These are phyloP conservation scores for Apocynum venetum DNA, from an alignment of 257 asterid species.

Conservation along the genomic window DNA sequence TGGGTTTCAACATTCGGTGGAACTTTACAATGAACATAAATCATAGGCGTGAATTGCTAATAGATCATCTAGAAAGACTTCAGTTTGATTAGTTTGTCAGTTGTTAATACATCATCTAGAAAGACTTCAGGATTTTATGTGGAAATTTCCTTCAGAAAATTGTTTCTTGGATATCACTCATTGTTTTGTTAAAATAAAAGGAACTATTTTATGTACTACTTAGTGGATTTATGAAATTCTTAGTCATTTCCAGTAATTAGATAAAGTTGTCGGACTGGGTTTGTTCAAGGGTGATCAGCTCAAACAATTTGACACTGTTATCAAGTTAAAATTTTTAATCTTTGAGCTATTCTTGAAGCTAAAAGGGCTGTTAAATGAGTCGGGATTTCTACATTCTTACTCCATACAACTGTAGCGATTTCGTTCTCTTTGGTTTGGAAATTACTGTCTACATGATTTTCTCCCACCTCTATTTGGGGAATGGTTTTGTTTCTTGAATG, in stretches of 20 bases:
- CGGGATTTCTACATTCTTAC: neutral
- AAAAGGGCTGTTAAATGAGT: neutral
- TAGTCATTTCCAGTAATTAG: neutral
- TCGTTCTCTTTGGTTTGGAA: neutral
- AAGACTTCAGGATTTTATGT: neutral
- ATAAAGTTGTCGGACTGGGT: neutral
- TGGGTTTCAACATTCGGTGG: neutral
- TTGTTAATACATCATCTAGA: neutral
- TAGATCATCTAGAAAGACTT: neutral
- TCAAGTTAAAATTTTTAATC: neutral
- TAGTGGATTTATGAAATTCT: neutral
- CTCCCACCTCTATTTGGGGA: neutral
- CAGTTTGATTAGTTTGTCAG: neutral
- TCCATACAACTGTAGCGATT: neutral
- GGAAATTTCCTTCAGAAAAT: neutral
- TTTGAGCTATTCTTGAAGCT: neutral
- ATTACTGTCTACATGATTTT: neutral
- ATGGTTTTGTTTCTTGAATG: neutral
- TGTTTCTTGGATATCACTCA: neutral
- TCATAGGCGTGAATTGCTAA: neutral
- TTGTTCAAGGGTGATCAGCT: no score
- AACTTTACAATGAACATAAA: neutral
- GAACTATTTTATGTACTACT: neutral
- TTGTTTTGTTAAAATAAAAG: neutral
- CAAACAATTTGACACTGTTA: neutral